A percentile compares a stretch with the other conserved stretches of the same genome.
phyloP scores from a whole-genome alignment of 2,329 filamentous ascomycete species.

The Paracamarosporium sp. region DNA sequence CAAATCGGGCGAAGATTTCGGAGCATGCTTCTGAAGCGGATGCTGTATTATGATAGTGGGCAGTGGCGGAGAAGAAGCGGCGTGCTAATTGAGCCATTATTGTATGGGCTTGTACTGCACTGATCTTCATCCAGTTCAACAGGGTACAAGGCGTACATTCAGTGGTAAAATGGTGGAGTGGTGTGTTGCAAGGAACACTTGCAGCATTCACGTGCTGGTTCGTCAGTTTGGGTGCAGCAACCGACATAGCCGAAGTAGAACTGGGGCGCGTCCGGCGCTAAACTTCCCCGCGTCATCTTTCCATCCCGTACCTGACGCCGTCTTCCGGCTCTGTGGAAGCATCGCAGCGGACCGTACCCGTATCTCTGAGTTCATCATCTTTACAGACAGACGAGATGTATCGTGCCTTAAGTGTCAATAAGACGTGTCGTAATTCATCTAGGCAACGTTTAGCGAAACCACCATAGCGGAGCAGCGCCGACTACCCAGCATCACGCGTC shows the following conservation, averaged over 20 bases:
- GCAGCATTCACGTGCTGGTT: background rate
- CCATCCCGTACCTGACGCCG: background rate
- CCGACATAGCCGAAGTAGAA: slow-evolving; percentile 1
- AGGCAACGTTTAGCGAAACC: background rate
- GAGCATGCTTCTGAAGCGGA: slow-evolving; percentile 38
- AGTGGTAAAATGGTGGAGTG: background rate
- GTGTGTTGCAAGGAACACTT: background rate
- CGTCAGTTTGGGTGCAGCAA: background rate
- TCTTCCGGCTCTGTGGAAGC: background rate
- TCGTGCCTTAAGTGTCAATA: background rate
- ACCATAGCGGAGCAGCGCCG: background rate
- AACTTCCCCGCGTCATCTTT: background rate
- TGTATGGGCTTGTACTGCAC: background rate
- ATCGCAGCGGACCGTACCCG: background rate
- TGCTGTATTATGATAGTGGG: slow-evolving; percentile 10
- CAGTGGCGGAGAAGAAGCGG: slow-evolving; percentile 27
- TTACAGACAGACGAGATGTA: background rate
- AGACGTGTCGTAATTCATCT: background rate
- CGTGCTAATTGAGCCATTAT: slow-evolving; percentile 26
- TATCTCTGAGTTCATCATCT: background rate
- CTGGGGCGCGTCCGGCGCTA: background rate
- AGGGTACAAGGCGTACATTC: background rate
- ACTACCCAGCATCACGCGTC: background rate
- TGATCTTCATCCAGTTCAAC: no score
- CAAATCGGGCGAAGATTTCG: slow-evolving; percentile 40